Evolutionary conservation across 1,284 basidiomycete species (phyloP), one percentile per base, ranked within the genome.

Genomic region (Leccinum brunneo-olivaceum): DNA sequence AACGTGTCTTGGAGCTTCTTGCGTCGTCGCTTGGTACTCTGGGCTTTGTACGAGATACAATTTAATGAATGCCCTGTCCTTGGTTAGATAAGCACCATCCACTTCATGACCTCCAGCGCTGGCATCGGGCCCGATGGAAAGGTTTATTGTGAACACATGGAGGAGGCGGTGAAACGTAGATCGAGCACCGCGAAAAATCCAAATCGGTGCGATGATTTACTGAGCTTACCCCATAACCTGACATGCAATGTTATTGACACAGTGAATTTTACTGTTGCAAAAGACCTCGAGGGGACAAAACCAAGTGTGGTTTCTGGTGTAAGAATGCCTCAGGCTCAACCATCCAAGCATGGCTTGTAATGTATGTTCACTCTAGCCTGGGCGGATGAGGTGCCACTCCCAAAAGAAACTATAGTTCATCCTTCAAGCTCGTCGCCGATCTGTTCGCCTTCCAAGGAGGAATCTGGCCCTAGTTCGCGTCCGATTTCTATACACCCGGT

Each of bases 1-100:
- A 74, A 53, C 71, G 86, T 37, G 68, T 95, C 49, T 59, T 87
- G 41, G 83, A 84, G 56, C 68, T 88, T 40, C 73, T 88, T 40
- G 70, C 81, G 16, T 77, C 79, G 6, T 84, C 81, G 2, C 60
- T 88, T 46, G 86, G 86, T 33, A 84, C 80, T 18, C 60, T 90
- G 39, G 73, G 76, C 21, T 90, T 90, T 56, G 76, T 88, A 39
- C 61, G 73, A 51, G 70, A 73, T 50, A 63, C 64, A n/a, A 57
- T 69, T 47, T 74, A 46, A 58, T 15, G 12, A 14, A 29, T 5
- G 14, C 16, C 12, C 29, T 41, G 6, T 41, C 28, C 11, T 8
- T 38, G 14, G 41, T 58, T 58, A 60, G 53, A 56, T 60, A 61
- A 61, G 43, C 55, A 38, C 10, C n/a, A 34, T n/a, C n/a, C n/a